Conservation (phyloP, 352 stramenopile genomes). For the Pythium grandisporangium region DNA sequence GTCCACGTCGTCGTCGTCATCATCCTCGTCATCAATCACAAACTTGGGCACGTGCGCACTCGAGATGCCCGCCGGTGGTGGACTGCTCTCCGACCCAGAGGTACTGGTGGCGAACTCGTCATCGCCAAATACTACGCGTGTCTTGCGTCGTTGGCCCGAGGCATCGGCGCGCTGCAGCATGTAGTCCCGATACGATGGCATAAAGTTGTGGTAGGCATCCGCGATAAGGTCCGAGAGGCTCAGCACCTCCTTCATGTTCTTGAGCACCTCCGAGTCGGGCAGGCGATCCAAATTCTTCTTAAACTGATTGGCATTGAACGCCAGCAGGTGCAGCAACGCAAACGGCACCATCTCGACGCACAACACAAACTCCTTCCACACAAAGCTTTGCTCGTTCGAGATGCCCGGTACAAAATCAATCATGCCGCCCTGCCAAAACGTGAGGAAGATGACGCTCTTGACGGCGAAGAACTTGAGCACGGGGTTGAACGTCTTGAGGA, state of each 20-base stretch:
- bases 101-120: slow-evolving; percentile 21
- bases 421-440: slow-evolving; percentile 87
- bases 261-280: slow-evolving; percentile 74
- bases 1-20: slow-evolving; percentile 37
- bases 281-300: slow-evolving; percentile 66
- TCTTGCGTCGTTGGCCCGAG: slow-evolving; percentile 27
- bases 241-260: slow-evolving; percentile 86
- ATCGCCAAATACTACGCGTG: slow-evolving; percentile 30
- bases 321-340: slow-evolving; percentile 58
- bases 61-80: slow-evolving; percentile 41
- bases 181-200: slow-evolving; percentile 80
- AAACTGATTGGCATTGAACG: slow-evolving; percentile 80
- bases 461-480: slow-evolving; percentile 91
- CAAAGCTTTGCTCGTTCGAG: slow-evolving; percentile 75
- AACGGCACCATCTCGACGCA: slow-evolving; percentile 88
- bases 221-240: slow-evolving; percentile 71
- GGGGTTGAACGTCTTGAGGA: slow-evolving; percentile 74
- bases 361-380: slow-evolving; percentile 89
- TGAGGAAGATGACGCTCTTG: slow-evolving; percentile 90
- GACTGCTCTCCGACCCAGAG: slow-evolving; percentile 36
- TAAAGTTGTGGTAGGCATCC: slow-evolving; percentile 85
- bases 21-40: slow-evolving; percentile 70
- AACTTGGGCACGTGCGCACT: slow-evolving; percentile 49
- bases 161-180: slow-evolving; percentile 69
- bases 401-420: slow-evolving; percentile 83